Percentiles rank a stretch among this genome's conserved stretches.
Conservation (phyloP, 164 flowering plant genomes). For the Pachysandra terminalis region DNA sequence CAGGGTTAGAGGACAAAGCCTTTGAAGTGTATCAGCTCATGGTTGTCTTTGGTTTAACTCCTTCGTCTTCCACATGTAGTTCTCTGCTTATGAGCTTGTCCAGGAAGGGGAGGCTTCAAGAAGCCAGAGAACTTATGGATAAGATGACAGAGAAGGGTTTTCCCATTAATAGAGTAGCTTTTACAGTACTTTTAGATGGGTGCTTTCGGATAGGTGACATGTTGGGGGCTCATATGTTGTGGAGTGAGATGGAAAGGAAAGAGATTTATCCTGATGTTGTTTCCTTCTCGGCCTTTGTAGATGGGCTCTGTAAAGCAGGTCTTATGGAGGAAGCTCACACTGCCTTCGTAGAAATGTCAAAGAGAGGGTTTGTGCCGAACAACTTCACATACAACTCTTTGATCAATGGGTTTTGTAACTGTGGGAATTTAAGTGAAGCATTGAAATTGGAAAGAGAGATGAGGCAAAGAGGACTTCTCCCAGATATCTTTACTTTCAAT, state of each 20-base stretch:
- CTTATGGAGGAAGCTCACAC: conserved; percentile 61
- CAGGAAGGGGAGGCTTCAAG: conserved; percentile 52
- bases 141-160: conserved; percentile 64
- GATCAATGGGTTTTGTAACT: conserved; percentile 64
- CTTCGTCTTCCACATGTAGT: conserved; percentile 73
- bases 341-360: conserved; percentile 54
- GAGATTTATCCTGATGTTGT: conserved; percentile 73
- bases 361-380: conserved; percentile 69
- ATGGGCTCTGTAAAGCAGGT: conserved; percentile 73
- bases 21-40: conserved; percentile 52
- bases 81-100: conserved; percentile 70
- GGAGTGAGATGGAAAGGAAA: conserved; percentile 63
- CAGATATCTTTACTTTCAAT: conserved; percentile 69
- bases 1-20: conserved; percentile 58
- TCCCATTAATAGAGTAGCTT: conserved; percentile 56
- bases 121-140: conserved; percentile 53
- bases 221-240: conserved; percentile 51
- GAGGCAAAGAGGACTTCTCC: conserved; percentile 74
- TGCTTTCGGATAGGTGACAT: conserved; percentile 57
- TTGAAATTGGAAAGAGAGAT: conserved; percentile 62
- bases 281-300: conserved; percentile 75
- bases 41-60: conserved; percentile 50
- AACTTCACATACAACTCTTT: conserved; percentile 83
- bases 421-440: conserved; percentile 57
- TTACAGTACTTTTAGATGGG: conserved; percentile 75